Base-by-base conservation (phyloP, 352 stramenopile species). In the Albugo laibachii region DNA sequence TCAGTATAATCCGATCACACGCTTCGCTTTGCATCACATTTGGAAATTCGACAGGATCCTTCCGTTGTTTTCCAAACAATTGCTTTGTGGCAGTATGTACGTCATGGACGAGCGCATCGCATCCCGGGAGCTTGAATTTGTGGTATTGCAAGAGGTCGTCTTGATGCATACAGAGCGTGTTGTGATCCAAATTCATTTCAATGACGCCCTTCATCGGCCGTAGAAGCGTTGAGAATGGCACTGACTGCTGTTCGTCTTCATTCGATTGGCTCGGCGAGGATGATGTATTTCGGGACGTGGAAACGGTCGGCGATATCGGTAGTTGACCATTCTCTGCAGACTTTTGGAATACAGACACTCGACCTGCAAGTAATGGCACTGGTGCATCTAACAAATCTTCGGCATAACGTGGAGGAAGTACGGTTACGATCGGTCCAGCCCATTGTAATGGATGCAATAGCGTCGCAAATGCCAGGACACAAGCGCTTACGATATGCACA, bases 181-280 rank as follows among this genome's bases (percentile, higher is more conserved):
- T 82, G 24, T 76, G 61, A 49, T 88, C 76, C 66, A 88, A 78
- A 38, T 82, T 75, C 62, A 88, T 81, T 51, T 85, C 69, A 43
- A 85, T 80, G 12, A 88, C 68, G 13, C 72, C 71, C 12, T 60
- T 61, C 63, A 85, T 83, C 11, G 73, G 66, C 12, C 50, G 55
- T 4, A 59, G 61, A 19, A 82, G 50, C 18, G 71, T 81, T 18
- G 70, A 80, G 36, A 77, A 80, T 31, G 24, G 24, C 24, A 31
- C 24, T 31, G 24, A 10, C 8, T 31, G 24, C 8, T 10, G 3
- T 31, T 31, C 24, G 24, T 31, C 24, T 31, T 31, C 3, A 8
- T 31, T 8, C 8, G 8, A 31, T 31, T 31, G 24, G 3, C 24
- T 31, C 24, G 24, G 24, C 24, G 24, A 31, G 8, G 24, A 31